These are phyloP conservation scores for Vicia sativa DNA, from an alignment of 306 rosid species.

Conservation along the genomic window DNA sequence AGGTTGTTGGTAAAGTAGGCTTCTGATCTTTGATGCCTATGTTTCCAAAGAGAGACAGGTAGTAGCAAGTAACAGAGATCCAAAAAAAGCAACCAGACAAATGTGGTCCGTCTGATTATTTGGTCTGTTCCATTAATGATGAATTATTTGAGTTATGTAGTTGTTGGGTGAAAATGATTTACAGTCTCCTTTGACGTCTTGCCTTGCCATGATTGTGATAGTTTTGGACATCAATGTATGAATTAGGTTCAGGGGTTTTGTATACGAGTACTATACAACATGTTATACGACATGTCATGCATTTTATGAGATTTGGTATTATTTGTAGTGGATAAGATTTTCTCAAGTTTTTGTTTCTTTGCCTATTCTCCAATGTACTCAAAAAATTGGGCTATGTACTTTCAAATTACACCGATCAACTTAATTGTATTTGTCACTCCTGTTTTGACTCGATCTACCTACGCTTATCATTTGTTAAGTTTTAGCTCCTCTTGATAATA, in stretches of 20 bases:
- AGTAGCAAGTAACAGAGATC: slow-evolving; percentile 5
- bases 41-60: slow-evolving; percentile 18
- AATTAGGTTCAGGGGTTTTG: background rate
- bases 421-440: background rate
- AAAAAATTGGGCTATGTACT: background rate
- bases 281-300: background rate
- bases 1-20: slow-evolving; percentile 17
- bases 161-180: slow-evolving; percentile 35
- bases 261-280: background rate
- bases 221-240: slow-evolving; percentile 2
- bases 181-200: slow-evolving; percentile 6
- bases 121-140: slow-evolving; percentile 25
- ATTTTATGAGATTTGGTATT: background rate
- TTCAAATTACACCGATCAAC: no score
- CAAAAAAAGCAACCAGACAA: slow-evolving; percentile 15
- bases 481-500: background rate
- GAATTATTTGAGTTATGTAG: slow-evolving; percentile 6
- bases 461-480: background rate
- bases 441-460: background rate
- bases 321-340: background rate
- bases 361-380: background rate
- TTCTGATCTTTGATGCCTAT: slow-evolving; percentile 8
- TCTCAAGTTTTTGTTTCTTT: slow-evolving; percentile 4
- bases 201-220: slow-evolving; percentile 10
- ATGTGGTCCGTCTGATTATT: slow-evolving; percentile 31